Evolutionary conservation across 192 early-diverging fungal species (phyloP).

Genomic region (Geranomyces michiganensis): DNA sequence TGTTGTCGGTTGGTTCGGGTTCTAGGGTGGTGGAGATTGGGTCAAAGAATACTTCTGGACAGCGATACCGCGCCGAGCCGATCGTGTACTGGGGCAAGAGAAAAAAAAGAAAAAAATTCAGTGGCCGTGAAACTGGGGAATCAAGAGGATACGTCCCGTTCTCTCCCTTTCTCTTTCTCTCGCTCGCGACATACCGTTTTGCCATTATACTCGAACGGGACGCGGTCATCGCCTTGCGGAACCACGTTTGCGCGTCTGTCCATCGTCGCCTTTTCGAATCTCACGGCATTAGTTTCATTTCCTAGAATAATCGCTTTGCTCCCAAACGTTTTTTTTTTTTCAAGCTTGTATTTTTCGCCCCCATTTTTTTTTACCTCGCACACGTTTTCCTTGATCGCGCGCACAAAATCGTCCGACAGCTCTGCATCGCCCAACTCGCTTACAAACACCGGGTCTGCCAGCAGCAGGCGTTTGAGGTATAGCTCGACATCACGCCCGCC

Average conservation of each 20-base stretch:
- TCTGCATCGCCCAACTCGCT: conserved; percentile 44
- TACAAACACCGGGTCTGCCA: conserved; percentile 53
- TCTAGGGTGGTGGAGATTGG: conserved; percentile 39
- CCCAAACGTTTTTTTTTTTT: too few relatives aligned
- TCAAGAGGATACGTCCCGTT: too few relatives aligned
- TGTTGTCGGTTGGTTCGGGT: too few relatives aligned
- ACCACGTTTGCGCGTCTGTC: too few relatives aligned
- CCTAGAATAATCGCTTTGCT: too few relatives aligned
- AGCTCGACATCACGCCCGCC: conserved; percentile 72
- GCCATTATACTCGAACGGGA: too few relatives aligned
- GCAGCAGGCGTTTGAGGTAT: conserved; percentile 64
- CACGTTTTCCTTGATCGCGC: conserved; percentile 37
- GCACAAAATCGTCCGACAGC: conserved; percentile 28
- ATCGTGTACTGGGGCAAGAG: conserved; percentile 41
- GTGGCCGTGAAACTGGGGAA: not conserved
- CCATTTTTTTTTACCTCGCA: conserved; percentile 24
- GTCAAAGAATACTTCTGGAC: conserved; percentile 73
- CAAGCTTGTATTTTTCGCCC: too few relatives aligned
- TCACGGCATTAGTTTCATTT: too few relatives aligned
- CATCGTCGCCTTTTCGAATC: too few relatives aligned
- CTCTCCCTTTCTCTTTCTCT: too few relatives aligned
- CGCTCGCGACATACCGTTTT: too few relatives aligned
- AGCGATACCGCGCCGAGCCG: conserved; percentile 62
- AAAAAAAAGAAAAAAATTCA: conserved; percentile 1
- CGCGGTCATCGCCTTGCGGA: too few relatives aligned